Evolutionary conservation across 1,284 basidiomycete species (phyloP).

Genomic region (Fomitiporia mediterranea): DNA sequence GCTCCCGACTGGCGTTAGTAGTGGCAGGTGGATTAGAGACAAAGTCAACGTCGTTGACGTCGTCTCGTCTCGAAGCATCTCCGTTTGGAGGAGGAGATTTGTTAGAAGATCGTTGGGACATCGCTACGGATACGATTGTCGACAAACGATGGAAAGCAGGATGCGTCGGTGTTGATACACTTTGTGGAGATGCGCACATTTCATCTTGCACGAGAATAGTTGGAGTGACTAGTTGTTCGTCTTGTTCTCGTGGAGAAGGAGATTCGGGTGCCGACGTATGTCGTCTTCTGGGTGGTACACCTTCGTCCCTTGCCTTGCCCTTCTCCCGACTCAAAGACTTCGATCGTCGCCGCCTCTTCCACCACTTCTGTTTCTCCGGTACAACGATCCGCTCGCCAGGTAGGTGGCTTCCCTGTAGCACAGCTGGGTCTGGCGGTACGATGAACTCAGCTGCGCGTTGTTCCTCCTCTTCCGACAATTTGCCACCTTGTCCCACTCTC

Average conservation of each 20-base stretch:
- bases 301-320: constrained; percentile 3
- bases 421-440: constrained; percentile 63
- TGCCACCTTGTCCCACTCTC: constrained; percentile 25
- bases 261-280: too few relatives aligned
- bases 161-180: neutral
- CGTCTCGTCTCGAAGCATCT: neutral
- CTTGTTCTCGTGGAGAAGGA: neutral
- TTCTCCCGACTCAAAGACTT: constrained; percentile 13
- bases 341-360: constrained; percentile 16
- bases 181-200: neutral
- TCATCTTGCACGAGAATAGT: neutral
- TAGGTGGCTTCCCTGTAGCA: constrained; percentile 42
- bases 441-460: constrained; percentile 36
- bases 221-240: neutral
- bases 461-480: constrained; percentile 23
- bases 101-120: neutral
- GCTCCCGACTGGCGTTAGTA: neutral
- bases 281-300: neutral
- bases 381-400: constrained; percentile 41
- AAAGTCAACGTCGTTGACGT: neutral
- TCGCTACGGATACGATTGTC: constrained; percentile 11
- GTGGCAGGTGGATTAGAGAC: neutral
- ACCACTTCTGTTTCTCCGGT: constrained; percentile 19
- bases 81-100: neutral
- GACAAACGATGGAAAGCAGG: constrained; percentile 9